Base-by-base conservation (phyloP, 805 yeast genomes). In the Metschnikowia lunata region DNA sequence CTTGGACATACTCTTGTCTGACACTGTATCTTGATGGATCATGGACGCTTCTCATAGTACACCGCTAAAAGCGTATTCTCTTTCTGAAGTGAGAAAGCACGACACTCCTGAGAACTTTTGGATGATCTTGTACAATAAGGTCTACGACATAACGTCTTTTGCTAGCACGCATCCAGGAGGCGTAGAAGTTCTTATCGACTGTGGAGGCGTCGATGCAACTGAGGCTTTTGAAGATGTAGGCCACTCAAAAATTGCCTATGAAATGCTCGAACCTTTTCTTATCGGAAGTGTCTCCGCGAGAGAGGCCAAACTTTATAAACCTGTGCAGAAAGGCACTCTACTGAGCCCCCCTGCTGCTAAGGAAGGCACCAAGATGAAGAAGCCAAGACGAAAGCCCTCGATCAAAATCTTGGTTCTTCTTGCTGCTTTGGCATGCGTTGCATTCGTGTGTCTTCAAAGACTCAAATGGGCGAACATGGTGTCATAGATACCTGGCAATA, bases 121-220 rank as follows among this genome's bases (percentile, higher is more conserved):
- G 96, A 80, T 91, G 73, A 76, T 88, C 44, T 74, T 88, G 48
- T 82, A 88, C 55, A 88, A 84, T 46, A 82, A 83, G 54, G 95
- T 91, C 6, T 88, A 82, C 62, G 83, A 88, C 62, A 75, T 85
- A 28, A 76, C 91, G 7, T 68, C 71, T 30, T 89, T 90, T 64
- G 71, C 85, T 43, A 74, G 78, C 13, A 80, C 76, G 38, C 98
- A 91, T 63, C 98, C 98, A 3, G 83, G 83, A 35, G 82, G 81
- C 40, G 77, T 79, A 42, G 80, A 83, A 58, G 87, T 91, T 44
- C 76, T 91, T 36, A 63, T 81, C 48, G 83, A 83, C 49, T 87
- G 87, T 55, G 97, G 93, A 14, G 95, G 93, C 4, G 69, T 64
- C 6, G 89, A 84, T 60, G 85, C 87, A 31, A 78, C 88, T 29